Conservation (phyloP, 495 filamentous ascomycete species). For the Podospora anserina region DNA sequence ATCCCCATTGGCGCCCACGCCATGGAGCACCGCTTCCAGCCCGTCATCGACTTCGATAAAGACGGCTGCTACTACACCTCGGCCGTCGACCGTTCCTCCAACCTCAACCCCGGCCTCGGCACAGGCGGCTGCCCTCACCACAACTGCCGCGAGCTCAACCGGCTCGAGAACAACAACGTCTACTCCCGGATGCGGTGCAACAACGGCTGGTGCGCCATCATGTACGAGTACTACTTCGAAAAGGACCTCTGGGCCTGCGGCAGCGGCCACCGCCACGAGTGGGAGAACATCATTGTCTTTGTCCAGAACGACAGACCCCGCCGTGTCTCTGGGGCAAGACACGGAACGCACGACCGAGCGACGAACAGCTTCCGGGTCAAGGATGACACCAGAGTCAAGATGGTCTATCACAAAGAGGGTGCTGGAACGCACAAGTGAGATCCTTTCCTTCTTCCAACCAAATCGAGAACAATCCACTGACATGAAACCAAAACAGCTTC, state of each 20-base stretch:
- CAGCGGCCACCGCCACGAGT: conserved; percentile 33
- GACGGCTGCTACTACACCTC: conserved; percentile 38
- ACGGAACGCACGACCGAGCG: conserved; percentile 27
- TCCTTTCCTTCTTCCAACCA: too few relatives aligned
- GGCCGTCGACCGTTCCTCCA: conserved; percentile 31
- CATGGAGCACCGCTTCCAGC: conserved; percentile 29
- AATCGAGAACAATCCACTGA: background rate
- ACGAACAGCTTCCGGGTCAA: conserved; percentile 11
- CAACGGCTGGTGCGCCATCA: conserved; percentile 23
- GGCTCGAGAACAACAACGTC: conserved; percentile 34
- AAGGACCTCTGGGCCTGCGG: conserved; percentile 32
- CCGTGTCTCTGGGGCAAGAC: conserved; percentile 30
- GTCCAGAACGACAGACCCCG: conserved; percentile 27
- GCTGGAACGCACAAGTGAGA: conserved; percentile 24
- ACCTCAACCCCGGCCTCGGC: conserved; percentile 31
- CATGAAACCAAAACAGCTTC: conserved; percentile 19
- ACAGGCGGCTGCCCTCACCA: conserved; percentile 17
- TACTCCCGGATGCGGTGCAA: conserved; percentile 37
- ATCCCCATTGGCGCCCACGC: conserved; percentile 1
- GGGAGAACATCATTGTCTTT: conserved; percentile 38
- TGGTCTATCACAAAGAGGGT: conserved; percentile 34
- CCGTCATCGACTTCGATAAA: conserved; percentile 37
- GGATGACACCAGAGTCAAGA: conserved; percentile 23
- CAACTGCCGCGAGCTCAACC: conserved; percentile 28
- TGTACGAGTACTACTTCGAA: conserved; percentile 41